Base-by-base conservation (phyloP, 441 rosid genomes). In the Syzygium malaccense region DNA sequence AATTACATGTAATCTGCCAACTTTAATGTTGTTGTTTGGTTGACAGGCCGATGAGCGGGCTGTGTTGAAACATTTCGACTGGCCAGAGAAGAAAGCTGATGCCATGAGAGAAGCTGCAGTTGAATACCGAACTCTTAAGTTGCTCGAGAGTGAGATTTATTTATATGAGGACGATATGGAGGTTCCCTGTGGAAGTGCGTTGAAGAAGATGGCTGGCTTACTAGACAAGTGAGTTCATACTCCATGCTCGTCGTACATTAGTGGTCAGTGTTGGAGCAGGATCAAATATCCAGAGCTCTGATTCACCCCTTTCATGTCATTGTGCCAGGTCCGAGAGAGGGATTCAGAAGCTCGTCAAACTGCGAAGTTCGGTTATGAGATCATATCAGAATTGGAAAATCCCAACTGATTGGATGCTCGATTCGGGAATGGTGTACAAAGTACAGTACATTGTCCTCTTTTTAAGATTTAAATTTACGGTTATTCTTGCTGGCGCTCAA, bases 81-180 rank as follows among this genome's bases (percentile, higher is more conserved):
- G 98, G 99, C 99, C 99, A 25, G 99, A 97, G 94, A 93, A 88
- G 90, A 97, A 96, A 92, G 99, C 98, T 9, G 99, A 97, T 94
- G 95, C 98, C 83, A 87, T 97, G 89, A 92, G 97, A 88, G 99
- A 96, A 92, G 99, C 98, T 88, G 96, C 99, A 26, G 91, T 97
- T 57, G 99, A 96, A 89, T 97, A 96, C 88, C 96, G 97, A 5
- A 95, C 92, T 87, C 94, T 97, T 86, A 96, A 94, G 92, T 91
- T 93, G 86, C 88, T 97, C 58, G 98, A 96, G 89, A 92, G 54
- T 48, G 97, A 96, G 92, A 94, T 96, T 86, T 93, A 94, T 66
- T 93, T 95, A 26, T 93, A 91, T 79, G 87, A 91, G 85, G 99
- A 96, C 87, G 95, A 95, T 78, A 60, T 91, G 23, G 90, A 86